Percentiles rank a stretch among this genome's conserved stretches.
These are phyloP conservation scores for Rosa hybrid DNA, from an alignment of 331 rosid species.

Conservation along the genomic window DNA sequence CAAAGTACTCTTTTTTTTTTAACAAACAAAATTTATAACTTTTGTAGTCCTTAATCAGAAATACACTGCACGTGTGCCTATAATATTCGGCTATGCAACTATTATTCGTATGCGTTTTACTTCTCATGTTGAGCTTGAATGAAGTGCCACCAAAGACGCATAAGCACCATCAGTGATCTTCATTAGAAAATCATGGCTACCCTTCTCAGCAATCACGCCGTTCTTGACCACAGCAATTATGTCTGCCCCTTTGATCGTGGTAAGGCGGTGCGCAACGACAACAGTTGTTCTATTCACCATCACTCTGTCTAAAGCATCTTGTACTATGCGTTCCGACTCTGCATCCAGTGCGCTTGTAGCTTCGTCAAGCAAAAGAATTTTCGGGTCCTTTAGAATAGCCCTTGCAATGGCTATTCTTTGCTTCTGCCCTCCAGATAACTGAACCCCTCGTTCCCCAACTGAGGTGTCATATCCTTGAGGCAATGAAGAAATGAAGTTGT, in stretches of 20 bases:
- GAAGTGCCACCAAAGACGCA: conserved; percentile 51
- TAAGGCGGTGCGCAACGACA: conserved; percentile 79
- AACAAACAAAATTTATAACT: neutral
- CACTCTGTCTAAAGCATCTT: conserved; percentile 77
- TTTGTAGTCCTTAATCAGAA: neutral
- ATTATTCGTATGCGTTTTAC: neutral
- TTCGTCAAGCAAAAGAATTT: conserved; percentile 80
- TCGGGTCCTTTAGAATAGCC: conserved; percentile 80
- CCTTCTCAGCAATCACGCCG: conserved; percentile 72
- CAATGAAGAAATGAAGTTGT: conserved; percentile 58
- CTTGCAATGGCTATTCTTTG: conserved; percentile 90
- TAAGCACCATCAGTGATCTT: conserved; percentile 41
- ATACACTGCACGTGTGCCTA: neutral
- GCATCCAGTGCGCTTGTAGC: conserved; percentile 94
- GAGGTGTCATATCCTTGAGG: conserved; percentile 67
- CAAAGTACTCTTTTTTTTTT: too few relatives aligned
- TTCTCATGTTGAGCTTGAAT: conserved; percentile 17
- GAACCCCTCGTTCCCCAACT: conserved; percentile 88
- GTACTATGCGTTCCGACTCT: conserved; percentile 76
- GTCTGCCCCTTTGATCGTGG: conserved; percentile 76
- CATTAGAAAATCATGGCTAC: conserved; percentile 64
- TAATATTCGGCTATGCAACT: neutral
- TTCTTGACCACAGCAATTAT: conserved; percentile 75
- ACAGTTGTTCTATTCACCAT: conserved; percentile 78
- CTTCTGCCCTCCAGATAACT: conserved; percentile 87